Conservation (phyloP, 2,329 filamentous ascomycete genomes). For the Aspergillus tubingensis region DNA sequence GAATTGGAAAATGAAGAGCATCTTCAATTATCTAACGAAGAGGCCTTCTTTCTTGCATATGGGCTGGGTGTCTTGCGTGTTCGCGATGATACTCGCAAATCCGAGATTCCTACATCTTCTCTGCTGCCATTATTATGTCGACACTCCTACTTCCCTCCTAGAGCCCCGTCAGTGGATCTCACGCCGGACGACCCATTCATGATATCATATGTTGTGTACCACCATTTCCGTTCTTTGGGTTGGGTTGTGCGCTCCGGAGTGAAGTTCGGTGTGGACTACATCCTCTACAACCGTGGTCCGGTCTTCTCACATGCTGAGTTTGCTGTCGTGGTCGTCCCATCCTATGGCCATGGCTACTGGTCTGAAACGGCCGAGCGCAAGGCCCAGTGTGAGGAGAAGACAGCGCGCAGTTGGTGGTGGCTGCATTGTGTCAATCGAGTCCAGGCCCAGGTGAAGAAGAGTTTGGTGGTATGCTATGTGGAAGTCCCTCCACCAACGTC, state of each 20-base stretch:
- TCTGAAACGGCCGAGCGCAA: slow-evolving; percentile 50
- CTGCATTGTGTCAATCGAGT: slow-evolving; percentile 87
- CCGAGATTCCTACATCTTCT: slow-evolving; percentile 54
- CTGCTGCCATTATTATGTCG: slow-evolving; percentile 68
- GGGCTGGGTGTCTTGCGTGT: slow-evolving; percentile 74
- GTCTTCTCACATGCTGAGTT: slow-evolving; percentile 97
- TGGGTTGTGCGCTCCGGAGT: slow-evolving; percentile 92
- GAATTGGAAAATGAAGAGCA: slow-evolving; percentile 67
- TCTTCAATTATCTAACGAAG: slow-evolving; percentile 86
- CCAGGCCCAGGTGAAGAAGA: slow-evolving; percentile 87
- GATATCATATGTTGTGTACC: slow-evolving; percentile 84
- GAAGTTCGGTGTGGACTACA: slow-evolving; percentile 92
- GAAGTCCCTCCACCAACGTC: slow-evolving; percentile 73
- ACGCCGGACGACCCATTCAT: slow-evolving; percentile 81
- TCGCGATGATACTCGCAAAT: slow-evolving; percentile 37
- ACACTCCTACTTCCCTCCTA: slow-evolving; percentile 69
- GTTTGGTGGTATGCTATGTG: slow-evolving; percentile 83
- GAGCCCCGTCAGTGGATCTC: slow-evolving; percentile 47
- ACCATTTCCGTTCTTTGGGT: slow-evolving; percentile 92
- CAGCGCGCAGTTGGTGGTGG: slow-evolving; percentile 52
- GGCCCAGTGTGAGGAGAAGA: slow-evolving; percentile 52
- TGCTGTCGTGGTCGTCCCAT: slow-evolving; percentile 78
- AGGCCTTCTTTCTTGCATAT: slow-evolving; percentile 88
- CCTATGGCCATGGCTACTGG: slow-evolving; percentile 77
- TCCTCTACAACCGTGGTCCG: slow-evolving; percentile 91